A percentile compares a stretch with the other conserved stretches of the same genome.
These are phyloP conservation scores for Candida ficus DNA, from an alignment of 805 yeast genomes.

Conservation along the genomic window DNA sequence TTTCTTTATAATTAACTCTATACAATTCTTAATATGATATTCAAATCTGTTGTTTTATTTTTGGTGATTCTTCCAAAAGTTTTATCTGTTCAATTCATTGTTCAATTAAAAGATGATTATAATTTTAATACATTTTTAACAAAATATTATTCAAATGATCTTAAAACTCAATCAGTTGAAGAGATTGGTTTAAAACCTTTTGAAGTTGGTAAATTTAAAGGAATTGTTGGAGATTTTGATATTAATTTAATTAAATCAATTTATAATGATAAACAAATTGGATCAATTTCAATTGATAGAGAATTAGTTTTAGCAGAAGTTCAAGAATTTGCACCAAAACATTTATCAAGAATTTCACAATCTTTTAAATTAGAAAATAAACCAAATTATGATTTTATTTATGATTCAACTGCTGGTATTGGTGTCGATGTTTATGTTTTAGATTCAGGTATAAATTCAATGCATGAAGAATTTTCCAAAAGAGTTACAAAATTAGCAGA, in stretches of 20 bases:
- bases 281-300: conserved; percentile 33
- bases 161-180: conserved; percentile 12
- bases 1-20: no score
- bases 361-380: conserved; percentile 22
- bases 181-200: conserved; percentile 18
- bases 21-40: not conserved
- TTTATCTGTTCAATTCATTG: conserved; percentile 18
- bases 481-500: conserved; percentile 40
- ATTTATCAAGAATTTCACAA: conserved; percentile 38
- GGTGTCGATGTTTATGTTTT: conserved; percentile 34
- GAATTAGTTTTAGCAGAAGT: conserved; percentile 31
- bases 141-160: conserved; percentile 12
- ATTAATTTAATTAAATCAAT: conserved; percentile 26
- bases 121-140: conserved; percentile 15
- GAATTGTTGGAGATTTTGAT: conserved; percentile 33
- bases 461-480: conserved; percentile 39
- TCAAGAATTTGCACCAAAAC: conserved; percentile 39
- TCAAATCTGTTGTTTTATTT: not conserved
- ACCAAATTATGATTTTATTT: conserved; percentile 32
- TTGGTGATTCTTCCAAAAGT: conserved; percentile 2
- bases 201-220: conserved; percentile 29
- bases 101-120: conserved; percentile 24
- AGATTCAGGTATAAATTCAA: conserved; percentile 34
- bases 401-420: conserved; percentile 37
- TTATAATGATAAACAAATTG: conserved; percentile 31